These are phyloP conservation scores for Perilla frutescens DNA, from an alignment of 257 asterid genomes.

Conservation along the genomic window DNA sequence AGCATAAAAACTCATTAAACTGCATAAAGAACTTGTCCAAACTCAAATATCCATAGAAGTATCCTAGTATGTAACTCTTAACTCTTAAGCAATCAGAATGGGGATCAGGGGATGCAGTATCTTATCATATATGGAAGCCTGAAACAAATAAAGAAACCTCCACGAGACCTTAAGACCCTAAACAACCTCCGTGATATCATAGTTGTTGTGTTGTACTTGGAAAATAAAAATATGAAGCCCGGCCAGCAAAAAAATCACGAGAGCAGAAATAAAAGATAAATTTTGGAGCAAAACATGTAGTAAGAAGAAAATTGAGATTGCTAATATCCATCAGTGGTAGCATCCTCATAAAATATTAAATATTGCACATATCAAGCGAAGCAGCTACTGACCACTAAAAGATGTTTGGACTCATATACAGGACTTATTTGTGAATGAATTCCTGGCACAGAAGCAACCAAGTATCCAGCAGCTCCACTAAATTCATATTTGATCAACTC, in stretches of 20 bases:
- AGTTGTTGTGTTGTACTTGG: background rate
- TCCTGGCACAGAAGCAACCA: slow-evolving; percentile 90
- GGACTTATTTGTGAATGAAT: slow-evolving; percentile 61
- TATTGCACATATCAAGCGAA: slow-evolving; percentile 22
- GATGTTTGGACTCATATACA: slow-evolving; percentile 51
- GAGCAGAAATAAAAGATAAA: slow-evolving; percentile 1
- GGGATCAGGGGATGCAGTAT: background rate
- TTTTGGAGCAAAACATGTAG: slow-evolving; percentile 5
- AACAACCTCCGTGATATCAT: background rate
- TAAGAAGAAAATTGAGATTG: background rate
- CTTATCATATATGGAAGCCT: slow-evolving; percentile 13
- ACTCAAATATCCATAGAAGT: slow-evolving; percentile 2
- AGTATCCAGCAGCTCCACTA: slow-evolving; percentile 64
- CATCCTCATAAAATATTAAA: slow-evolving; percentile 14
- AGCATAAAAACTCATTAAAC: background rate
- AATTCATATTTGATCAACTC: slow-evolving; percentile 77
- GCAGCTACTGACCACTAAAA: slow-evolving; percentile 58
- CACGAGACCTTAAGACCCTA: slow-evolving; percentile 10
- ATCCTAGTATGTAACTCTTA: background rate
- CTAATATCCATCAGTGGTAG: slow-evolving; percentile 7
- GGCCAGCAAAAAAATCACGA: background rate
- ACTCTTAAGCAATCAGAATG: slow-evolving; percentile 21
- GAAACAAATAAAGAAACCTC: slow-evolving; percentile 4
- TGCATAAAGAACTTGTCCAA: slow-evolving; percentile 21
- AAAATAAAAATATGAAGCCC: slow-evolving; percentile 16